Conservation (phyloP, 2,329 filamentous ascomycete species). For the Pseudogymnoascus sp. region DNA sequence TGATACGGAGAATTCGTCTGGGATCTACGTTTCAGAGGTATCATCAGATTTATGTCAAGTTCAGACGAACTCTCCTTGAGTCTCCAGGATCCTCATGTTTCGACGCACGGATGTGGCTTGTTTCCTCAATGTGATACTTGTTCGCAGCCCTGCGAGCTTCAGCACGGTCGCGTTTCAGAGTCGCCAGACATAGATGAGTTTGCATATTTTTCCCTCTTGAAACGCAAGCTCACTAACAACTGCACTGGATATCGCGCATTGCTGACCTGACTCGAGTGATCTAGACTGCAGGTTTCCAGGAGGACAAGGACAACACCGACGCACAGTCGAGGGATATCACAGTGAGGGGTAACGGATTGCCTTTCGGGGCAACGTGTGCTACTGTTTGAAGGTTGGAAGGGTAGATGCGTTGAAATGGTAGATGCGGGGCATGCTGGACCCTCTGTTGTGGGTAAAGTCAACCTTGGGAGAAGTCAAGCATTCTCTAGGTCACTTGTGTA, state of each 20-base stretch:
- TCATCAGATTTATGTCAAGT: neutral
- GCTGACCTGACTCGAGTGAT: neutral
- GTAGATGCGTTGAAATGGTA: neutral
- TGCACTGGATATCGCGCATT: neutral
- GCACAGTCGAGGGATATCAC: neutral
- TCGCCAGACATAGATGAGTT: neutral
- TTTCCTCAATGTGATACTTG: neutral
- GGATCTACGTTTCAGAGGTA: neutral
- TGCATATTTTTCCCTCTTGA: neutral
- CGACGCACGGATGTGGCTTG: neutral
- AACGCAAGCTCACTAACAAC: neutral
- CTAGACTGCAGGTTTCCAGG: neutral
- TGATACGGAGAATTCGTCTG: neutral
- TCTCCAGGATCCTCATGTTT: neutral
- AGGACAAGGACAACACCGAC: neutral
- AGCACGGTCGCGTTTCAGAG: slow-evolving; percentile 7
- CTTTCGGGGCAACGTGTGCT: neutral
- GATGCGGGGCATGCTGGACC: neutral
- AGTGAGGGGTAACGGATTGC: neutral
- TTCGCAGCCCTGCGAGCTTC: neutral
- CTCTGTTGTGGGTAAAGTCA: neutral
- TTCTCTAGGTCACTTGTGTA: neutral
- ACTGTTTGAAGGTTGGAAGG: slow-evolving; percentile 3
- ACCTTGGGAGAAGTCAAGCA: neutral
- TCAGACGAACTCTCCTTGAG: neutral